Percentiles rank a stretch among this genome's conserved stretches.
Conservation (phyloP, 2,329 filamentous ascomycete species). For the Claviceps digitariae region DNA sequence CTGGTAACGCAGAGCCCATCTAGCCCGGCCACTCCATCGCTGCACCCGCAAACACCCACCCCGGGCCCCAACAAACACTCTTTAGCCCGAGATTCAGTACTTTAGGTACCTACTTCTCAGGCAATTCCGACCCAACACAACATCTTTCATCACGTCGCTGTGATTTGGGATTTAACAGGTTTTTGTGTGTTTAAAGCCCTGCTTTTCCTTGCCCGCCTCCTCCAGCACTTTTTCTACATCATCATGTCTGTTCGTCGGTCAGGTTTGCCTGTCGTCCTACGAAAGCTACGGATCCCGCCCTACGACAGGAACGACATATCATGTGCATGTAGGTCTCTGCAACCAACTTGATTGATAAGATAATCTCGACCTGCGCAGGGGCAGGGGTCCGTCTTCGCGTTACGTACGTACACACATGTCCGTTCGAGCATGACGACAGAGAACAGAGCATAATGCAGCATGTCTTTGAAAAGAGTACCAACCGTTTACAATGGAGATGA, state of each 20-base stretch:
- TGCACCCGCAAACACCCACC: no score
- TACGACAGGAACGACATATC: background rate
- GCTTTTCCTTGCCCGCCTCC: background rate
- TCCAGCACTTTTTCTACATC: background rate
- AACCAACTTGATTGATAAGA: slow-evolving; percentile 7
- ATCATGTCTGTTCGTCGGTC: background rate
- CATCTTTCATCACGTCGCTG: background rate
- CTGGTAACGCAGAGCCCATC: no score
- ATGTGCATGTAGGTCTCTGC: background rate
- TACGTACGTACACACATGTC: background rate
- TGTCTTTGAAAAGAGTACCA: background rate
- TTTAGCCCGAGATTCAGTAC: no score
- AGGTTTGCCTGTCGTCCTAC: background rate
- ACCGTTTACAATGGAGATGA: background rate
- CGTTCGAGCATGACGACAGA: background rate
- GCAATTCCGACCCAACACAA: background rate
- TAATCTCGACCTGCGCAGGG: background rate
- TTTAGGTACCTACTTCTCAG: no score
- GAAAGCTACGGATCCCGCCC: background rate
- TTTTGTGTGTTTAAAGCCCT: no score
- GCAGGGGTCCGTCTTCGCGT: background rate
- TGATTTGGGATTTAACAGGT: background rate
- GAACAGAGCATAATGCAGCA: background rate
- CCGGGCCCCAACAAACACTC: no score
- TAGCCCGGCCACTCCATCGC: no score